Evolutionary conservation across 441 rosid species (phyloP).

Genomic region (Arabidopsis lyrata): DNA sequence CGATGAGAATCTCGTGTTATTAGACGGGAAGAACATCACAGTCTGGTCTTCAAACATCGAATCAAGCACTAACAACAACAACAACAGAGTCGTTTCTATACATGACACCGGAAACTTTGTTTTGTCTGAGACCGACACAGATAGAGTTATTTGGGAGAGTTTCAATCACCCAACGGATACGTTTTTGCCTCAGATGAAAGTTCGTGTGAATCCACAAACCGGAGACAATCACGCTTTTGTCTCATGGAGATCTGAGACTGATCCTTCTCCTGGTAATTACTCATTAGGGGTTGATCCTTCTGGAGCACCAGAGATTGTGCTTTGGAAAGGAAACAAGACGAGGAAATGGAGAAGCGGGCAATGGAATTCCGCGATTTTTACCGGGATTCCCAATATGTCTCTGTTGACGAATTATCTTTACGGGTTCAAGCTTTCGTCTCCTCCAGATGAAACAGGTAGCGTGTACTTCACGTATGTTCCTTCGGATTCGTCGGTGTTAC

Average conservation of each 20-base stretch:
- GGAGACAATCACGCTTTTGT: constrained; percentile 60
- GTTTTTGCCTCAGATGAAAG: constrained; percentile 72
- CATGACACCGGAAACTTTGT: constrained; percentile 55
- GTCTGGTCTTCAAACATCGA: constrained; percentile 64
- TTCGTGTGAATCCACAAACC: constrained; percentile 43
- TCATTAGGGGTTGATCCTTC: constrained; percentile 67
- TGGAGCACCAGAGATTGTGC: constrained; percentile 75
- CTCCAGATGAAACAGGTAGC: constrained; percentile 49
- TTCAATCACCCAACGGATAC: constrained; percentile 75
- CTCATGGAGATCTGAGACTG: constrained; percentile 75
- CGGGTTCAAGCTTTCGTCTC: constrained; percentile 62
- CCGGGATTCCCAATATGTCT: constrained; percentile 70
- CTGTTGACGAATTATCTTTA: constrained; percentile 47
- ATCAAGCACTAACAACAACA: constrained; percentile 43
- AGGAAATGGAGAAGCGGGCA: constrained; percentile 91
- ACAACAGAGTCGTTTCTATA: constrained; percentile 41
- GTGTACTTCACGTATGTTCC: constrained; percentile 65
- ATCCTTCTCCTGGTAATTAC: constrained; percentile 81
- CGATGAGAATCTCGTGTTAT: constrained; percentile 66
- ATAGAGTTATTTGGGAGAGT: constrained; percentile 66
- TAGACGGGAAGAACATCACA: constrained; percentile 45
- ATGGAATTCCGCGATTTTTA: constrained; percentile 69
- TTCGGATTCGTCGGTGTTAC: constrained; percentile 42
- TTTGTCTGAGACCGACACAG: constrained; percentile 44
- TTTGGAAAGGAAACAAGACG: constrained; percentile 58